Conservation (phyloP, 2,329 filamentous ascomycete species). For the Cercospora zeae-maydis region DNA sequence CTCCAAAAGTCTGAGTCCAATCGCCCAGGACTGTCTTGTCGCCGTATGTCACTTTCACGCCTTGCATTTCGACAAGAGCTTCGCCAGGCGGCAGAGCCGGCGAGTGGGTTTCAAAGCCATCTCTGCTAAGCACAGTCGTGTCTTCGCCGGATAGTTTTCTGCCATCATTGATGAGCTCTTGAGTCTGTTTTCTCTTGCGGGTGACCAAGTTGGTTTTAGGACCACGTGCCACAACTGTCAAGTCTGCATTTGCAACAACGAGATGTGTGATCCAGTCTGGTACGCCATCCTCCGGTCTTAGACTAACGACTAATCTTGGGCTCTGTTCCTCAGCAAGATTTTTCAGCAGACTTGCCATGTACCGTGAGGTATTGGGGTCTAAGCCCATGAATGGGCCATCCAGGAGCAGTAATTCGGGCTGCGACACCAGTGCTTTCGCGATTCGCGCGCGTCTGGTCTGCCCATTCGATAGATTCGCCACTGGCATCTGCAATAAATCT, state of each 20-base stretch:
- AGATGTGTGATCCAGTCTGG: constrained; percentile 90
- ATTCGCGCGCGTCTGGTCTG: constrained; percentile 85
- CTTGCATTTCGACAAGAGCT: constrained; percentile 79
- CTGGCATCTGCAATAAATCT: constrained; percentile 71
- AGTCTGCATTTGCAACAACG: constrained; percentile 65
- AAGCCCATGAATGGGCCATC: constrained; percentile 97
- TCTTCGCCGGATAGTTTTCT: neutral
- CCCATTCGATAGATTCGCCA: constrained; percentile 88
- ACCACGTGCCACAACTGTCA: constrained; percentile 64
- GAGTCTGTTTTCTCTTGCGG: neutral
- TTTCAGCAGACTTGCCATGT: constrained; percentile 67
- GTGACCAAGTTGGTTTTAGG: constrained; percentile 49
- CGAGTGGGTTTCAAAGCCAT: constrained; percentile 30
- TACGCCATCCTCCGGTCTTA: constrained; percentile 79
- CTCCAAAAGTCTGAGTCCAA: constrained; percentile 63
- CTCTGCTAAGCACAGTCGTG: constrained; percentile 26
- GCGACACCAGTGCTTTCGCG: constrained; percentile 74
- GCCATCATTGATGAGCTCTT: neutral
- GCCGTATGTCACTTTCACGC: constrained; percentile 77
- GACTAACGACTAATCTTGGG: constrained; percentile 71
- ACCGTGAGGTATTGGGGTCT: constrained; percentile 74
- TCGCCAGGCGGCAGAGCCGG: constrained; percentile 52
- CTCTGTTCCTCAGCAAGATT: constrained; percentile 62
- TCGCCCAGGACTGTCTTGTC: constrained; percentile 73
- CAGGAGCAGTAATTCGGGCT: constrained; percentile 76